Evolutionary conservation across 75 land plant species (phyloP).

Genomic region (Pinus tabuliformis): DNA sequence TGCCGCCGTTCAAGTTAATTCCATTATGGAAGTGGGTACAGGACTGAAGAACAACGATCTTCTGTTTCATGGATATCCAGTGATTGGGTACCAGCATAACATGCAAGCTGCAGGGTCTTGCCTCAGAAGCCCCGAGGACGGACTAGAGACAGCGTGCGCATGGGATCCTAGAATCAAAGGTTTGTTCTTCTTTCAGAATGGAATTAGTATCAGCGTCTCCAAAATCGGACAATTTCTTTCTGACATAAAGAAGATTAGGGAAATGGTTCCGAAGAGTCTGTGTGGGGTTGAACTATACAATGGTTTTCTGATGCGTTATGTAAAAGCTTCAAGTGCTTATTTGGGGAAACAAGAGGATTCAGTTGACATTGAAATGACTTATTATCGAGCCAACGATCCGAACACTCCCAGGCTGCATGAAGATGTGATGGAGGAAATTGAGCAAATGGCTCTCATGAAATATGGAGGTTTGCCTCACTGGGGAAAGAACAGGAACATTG

Average conservation of each 20-base stretch:
- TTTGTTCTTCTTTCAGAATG: too few relatives aligned
- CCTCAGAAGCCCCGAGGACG: background rate
- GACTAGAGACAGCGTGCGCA: background rate
- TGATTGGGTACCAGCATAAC: constrained; percentile 24
- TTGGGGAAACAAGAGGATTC: constrained; percentile 14
- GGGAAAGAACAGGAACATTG: constrained; percentile 27
- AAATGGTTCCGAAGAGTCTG: constrained; percentile 2
- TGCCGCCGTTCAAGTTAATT: background rate
- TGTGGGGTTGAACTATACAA: constrained; percentile 19
- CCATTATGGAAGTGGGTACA: background rate
- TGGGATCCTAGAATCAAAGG: constrained; percentile 8
- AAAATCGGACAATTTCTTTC: too few relatives aligned
- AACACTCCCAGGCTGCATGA: constrained; percentile 8
- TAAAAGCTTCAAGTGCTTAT: constrained; percentile 10
- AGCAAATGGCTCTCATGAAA: constrained; percentile 23
- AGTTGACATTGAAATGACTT: constrained; percentile 14
- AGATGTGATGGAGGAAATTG: constrained; percentile 28
- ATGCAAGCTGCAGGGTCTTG: constrained; percentile 25
- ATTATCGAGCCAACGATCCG: constrained; percentile 12
- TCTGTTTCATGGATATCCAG: constrained; percentile 28
- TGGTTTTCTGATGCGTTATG: constrained; percentile 16
- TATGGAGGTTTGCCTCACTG: constrained; percentile 30
- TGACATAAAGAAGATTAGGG: constrained; percentile 11
- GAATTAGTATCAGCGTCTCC: too few relatives aligned
- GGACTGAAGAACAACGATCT: constrained; percentile 16